Conservation (phyloP, 768 basidiomycete species). For the Termitomyces sp. region DNA sequence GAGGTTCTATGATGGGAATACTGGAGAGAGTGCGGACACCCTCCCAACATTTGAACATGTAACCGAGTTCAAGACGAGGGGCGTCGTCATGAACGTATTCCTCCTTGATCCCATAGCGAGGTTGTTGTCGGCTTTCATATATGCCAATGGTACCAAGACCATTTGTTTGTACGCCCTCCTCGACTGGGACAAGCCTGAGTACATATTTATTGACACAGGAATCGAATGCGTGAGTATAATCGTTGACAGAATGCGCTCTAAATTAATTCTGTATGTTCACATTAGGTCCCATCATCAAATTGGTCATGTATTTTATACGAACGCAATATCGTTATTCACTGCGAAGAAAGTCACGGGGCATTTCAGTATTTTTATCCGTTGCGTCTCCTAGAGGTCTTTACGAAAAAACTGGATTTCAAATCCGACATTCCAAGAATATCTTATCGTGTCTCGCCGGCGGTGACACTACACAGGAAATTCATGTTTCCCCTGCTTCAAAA, state of each 20-base stretch:
- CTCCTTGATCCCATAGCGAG: constrained; percentile 59
- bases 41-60: constrained; percentile 52
- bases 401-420: constrained; percentile 17
- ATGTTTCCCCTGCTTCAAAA: constrained; percentile 32
- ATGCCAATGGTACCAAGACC: constrained; percentile 43
- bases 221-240: constrained; percentile 58
- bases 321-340: constrained; percentile 64
- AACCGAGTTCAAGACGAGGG: constrained; percentile 57
- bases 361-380: constrained; percentile 68
- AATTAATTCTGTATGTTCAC: not conserved
- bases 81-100: constrained; percentile 75
- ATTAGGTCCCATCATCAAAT: constrained; percentile 59
- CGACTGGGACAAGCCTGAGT: constrained; percentile 62
- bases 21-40: constrained; percentile 28
- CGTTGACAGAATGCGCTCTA: not conserved
- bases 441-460: constrained; percentile 33
- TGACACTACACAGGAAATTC: constrained; percentile 47
- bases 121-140: constrained; percentile 65
- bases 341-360: constrained; percentile 60
- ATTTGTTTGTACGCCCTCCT: constrained; percentile 58
- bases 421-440: constrained; percentile 34
- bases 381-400: constrained; percentile 30
- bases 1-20: constrained; percentile 45
- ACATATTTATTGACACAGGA: constrained; percentile 69
- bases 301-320: constrained; percentile 74